Percentiles rank a stretch among this genome's conserved stretches.
phyloP scores from a whole-genome alignment of 2,329 filamentous ascomycete species.

The Phyllosticta capitalensis region DNA sequence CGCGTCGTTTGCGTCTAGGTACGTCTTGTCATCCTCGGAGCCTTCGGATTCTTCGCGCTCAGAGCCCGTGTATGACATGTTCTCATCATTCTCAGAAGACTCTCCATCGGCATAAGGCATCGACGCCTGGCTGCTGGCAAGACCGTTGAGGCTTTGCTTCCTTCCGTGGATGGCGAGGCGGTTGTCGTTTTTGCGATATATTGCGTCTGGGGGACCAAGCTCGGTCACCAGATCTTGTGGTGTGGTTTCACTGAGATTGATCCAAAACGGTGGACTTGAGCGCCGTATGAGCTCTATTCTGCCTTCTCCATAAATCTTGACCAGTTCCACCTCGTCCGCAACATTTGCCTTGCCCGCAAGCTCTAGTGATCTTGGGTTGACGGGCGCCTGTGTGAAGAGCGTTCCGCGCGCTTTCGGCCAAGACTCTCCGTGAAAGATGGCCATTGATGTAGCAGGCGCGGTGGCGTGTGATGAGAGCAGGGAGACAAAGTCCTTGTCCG shows the following conservation, averaged over 20 bases:
- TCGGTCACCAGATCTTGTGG: conserved; percentile 87
- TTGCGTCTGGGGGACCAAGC: conserved; percentile 85
- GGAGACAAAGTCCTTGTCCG: conserved; percentile 71
- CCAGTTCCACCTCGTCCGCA: conserved; percentile 80
- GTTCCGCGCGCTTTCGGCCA: conserved; percentile 75
- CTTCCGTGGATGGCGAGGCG: conserved; percentile 67
- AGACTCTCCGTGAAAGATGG: conserved; percentile 79
- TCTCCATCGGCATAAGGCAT: conserved; percentile 21
- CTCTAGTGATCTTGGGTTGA: conserved; percentile 63
- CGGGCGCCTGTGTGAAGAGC: conserved; percentile 66
- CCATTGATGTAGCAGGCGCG: conserved; percentile 73
- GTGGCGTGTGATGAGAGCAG: conserved; percentile 71
- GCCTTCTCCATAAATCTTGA: conserved; percentile 69
- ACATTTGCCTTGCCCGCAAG: conserved; percentile 57
- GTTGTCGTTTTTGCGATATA: conserved; percentile 85
- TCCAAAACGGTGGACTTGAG: conserved; percentile 56
- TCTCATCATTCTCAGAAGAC: conserved; percentile 18
- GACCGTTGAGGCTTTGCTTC: conserved; percentile 31
- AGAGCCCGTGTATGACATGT: conserved; percentile 28
- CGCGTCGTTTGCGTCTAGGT: conserved; percentile 31
- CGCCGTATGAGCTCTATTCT: conserved; percentile 68
- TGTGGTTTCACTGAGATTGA: conserved; percentile 75
- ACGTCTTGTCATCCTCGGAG: conserved; percentile 18
- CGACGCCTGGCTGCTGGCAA: conserved; percentile 2
- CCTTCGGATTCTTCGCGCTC: conserved; percentile 47